A percentile compares a stretch with the other conserved stretches of the same genome.
Evolutionary conservation across 495 filamentous ascomycete genomes (phyloP).

Genomic region (Aspergillus nanangensis): DNA sequence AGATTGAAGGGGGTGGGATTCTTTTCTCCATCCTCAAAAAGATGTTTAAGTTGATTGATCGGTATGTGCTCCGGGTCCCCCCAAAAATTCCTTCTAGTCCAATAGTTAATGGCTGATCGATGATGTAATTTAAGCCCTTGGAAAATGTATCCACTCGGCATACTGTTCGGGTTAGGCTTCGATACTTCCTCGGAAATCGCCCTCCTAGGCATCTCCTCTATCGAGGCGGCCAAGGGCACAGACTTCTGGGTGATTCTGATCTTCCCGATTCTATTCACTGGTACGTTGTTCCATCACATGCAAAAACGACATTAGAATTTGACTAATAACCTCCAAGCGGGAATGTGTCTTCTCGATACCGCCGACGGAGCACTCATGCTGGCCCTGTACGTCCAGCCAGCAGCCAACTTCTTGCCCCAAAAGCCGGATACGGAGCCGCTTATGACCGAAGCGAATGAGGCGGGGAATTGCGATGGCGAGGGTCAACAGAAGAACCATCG

Average conservation of each 20-base stretch:
- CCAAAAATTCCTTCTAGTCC: not conserved
- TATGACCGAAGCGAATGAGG: conserved; percentile 10
- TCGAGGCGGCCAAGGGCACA: conserved; percentile 80
- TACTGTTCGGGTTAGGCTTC: conserved; percentile 91
- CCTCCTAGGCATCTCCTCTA: conserved; percentile 79
- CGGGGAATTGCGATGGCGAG: conserved; percentile 16
- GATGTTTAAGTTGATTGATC: conserved; percentile 79
- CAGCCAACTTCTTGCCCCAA: conserved; percentile 39
- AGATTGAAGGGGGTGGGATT: conserved; percentile 73
- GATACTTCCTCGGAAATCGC: conserved; percentile 97
- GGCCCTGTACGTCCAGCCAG: conserved; percentile 73
- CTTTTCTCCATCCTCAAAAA: conserved; percentile 66
- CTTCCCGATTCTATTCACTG: conserved; percentile 86
- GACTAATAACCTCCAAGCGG: conserved; percentile 40
- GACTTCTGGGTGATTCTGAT: conserved; percentile 93
- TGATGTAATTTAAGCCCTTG: conserved; percentile 52
- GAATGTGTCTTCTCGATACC: conserved; percentile 90
- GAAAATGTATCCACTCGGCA: conserved; percentile 94
- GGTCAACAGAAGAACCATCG: conserved; percentile 34
- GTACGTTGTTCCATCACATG: conserved; percentile 34
- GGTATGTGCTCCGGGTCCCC: conserved; percentile 38
- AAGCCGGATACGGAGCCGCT: conserved; percentile 16
- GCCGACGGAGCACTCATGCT: conserved; percentile 94
- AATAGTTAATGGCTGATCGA: not conserved
- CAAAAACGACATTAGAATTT: not conserved